Conservation (phyloP, 345 rosid species). For the Corchorus olitorius region DNA sequence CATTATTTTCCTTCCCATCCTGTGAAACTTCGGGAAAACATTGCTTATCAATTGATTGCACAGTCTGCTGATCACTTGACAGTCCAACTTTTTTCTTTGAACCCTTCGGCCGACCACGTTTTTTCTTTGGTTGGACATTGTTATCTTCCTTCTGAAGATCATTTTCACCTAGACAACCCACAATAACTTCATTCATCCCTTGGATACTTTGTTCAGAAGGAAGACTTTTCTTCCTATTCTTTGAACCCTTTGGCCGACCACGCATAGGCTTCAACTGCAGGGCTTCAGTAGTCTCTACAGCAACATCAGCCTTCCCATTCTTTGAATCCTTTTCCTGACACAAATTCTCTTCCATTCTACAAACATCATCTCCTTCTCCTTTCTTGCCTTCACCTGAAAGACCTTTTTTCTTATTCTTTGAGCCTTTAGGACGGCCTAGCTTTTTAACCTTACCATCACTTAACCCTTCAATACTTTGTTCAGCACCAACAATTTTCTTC, state of each 20-base stretch:
- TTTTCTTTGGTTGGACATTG: conserved; percentile 4
- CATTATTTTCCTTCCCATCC: neutral
- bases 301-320: too few relatives aligned
- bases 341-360: neutral
- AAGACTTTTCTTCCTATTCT: conserved; percentile 16
- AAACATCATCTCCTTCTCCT: neutral
- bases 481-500: conserved; percentile 8
- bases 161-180: neutral
- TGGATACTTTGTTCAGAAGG: neutral
- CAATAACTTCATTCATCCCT: neutral
- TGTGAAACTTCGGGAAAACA: neutral
- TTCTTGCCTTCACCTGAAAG: neutral
- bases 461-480: neutral
- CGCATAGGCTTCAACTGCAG: conserved; percentile 4
- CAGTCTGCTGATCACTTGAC: neutral
- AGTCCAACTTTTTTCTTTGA: conserved; percentile 18
- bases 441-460: neutral
- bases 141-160: neutral
- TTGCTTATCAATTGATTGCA: neutral
- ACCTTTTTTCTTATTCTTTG: neutral
- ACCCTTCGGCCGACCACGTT: conserved; percentile 17
- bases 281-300: neutral
- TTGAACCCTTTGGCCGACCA: conserved; percentile 28
- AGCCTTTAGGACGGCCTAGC: neutral
- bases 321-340: too few relatives aligned